phyloP scores from a whole-genome alignment of 2,329 filamentous ascomycete genomes.

The Aspergillus sp. region DNA sequence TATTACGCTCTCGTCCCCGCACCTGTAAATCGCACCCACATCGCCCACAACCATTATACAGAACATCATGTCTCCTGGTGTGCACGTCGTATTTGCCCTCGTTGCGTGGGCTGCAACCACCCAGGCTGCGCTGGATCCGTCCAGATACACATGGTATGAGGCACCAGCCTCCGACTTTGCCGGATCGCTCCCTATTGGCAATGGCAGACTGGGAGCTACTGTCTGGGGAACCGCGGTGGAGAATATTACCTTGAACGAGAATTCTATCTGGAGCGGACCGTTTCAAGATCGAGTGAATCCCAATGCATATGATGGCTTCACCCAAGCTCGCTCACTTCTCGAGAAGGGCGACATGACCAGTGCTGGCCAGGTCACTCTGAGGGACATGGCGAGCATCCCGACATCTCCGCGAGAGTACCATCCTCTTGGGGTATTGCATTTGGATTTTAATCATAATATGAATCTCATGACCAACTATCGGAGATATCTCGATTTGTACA shows the following conservation, averaged over 20 bases:
- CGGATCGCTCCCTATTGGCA: constrained; percentile 17
- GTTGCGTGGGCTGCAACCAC: too few species aligned
- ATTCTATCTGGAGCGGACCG: constrained; percentile 19
- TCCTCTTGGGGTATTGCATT: constrained; percentile 6
- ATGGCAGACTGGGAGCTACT: constrained; percentile 16
- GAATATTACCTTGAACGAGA: constrained; percentile 19
- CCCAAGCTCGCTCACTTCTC: constrained; percentile 2
- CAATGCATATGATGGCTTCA: neutral
- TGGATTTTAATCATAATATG: constrained; percentile 8
- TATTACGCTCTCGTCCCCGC: too few species aligned
- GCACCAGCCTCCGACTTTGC: constrained; percentile 16
- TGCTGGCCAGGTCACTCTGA: constrained; percentile 1
- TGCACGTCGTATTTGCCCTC: too few species aligned
- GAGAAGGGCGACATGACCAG: constrained; percentile 8
- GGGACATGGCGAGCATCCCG: constrained; percentile 6
- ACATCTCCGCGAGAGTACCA: constrained; percentile 11
- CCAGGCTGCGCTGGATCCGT: too few species aligned
- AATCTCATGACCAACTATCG: constrained; percentile 2
- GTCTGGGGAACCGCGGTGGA: constrained; percentile 15
- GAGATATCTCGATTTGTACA: constrained; percentile 7
- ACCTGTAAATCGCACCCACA: too few species aligned
- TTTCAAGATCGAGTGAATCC: constrained; percentile 14
- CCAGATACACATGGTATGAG: constrained; percentile 9
- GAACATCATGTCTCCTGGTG: too few species aligned
- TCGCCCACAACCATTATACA: too few species aligned